These are phyloP conservation scores for Penstemon barbatus DNA, from an alignment of 257 asterid species.

Conservation along the genomic window DNA sequence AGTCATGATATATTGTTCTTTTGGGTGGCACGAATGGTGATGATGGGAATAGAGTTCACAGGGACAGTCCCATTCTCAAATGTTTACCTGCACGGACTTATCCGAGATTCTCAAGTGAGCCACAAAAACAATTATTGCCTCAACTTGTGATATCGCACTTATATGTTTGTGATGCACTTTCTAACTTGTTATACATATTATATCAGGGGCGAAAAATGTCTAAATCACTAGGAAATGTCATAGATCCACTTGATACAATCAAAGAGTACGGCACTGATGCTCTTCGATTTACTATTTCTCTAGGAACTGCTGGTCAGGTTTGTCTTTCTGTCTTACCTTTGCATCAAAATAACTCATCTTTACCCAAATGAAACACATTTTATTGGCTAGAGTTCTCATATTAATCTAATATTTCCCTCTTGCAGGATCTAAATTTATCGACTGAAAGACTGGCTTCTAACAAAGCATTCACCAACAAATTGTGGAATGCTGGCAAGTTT, in stretches of 20 bases:
- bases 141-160: conserved; percentile 17
- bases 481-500: conserved; percentile 99
- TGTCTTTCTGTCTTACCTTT: conserved; percentile 32
- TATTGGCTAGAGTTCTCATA: conserved; percentile 18
- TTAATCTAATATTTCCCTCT: conserved; percentile 23
- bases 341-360: not conserved
- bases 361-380: not conserved
- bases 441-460: conserved; percentile 79
- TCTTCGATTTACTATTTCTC: conserved; percentile 86
- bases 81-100: conserved; percentile 93
- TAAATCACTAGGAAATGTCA: conserved; percentile 87
- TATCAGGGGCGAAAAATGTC: conserved; percentile 98
- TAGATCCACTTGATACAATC: conserved; percentile 89
- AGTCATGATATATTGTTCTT: conserved; percentile 98
- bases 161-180: conserved; percentile 15
- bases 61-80: conserved; percentile 85
- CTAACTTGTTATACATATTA: conserved; percentile 27
- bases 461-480: conserved; percentile 96
- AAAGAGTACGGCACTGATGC: conserved; percentile 95
- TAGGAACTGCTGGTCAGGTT: conserved; percentile 99
- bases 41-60: conserved; percentile 97
- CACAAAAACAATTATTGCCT: conserved; percentile 22
- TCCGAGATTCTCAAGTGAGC: conserved; percentile 89
- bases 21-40: conserved; percentile 99
- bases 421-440: conserved; percentile 89